Evolutionary conservation across 169 alveolate species (phyloP), one percentile per base, ranked within the genome.

Genomic region (Plasmodium gallinaceum): DNA sequence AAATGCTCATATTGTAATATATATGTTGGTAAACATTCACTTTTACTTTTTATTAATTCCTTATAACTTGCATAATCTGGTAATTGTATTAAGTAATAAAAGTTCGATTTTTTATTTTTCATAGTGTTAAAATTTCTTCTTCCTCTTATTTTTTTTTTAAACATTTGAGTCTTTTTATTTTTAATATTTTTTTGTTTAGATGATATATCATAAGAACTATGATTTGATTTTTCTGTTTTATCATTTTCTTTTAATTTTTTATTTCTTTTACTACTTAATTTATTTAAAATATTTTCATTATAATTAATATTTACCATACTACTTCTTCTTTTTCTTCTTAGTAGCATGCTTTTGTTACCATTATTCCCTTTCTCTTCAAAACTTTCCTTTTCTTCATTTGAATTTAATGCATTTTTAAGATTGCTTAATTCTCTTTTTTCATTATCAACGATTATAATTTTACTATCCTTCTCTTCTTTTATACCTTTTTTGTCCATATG

Each of bases 1-100:
- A 76, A 76, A 7, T 76, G 88, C 64, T 76, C 88, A 20, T 76
- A 76, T 16, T 76, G 88, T n/a, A 76, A 68, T 46, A 76, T 76
- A 7, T 76, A 64, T 24, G 88, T 76, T 4, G 88, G 88, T 5
- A 76, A 66, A 24, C 75, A 62, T 37, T 76, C 88, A 22, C 48
- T 76, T 18, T 64, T 76, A 37, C 88, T 64, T 24, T 51, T 76
- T 32, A 76, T 62, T 57, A 76, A 57, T 22, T 76, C 88, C 42
- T 45, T 76, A 68, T 76, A 75, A 8, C 57, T 76, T 76, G 42
- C 88, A 76, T 76, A 76, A 46, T 76, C 88, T 18, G 88, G 88
- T 39, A 76, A 52, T 37, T 76, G 88, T 46, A 76, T 76, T 54
- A 64, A 54, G 42, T 76, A 52, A 58, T 64, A 62, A 26, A 76